Conservation (phyloP, 306 rosid species). For the Luffa acutangula region DNA sequence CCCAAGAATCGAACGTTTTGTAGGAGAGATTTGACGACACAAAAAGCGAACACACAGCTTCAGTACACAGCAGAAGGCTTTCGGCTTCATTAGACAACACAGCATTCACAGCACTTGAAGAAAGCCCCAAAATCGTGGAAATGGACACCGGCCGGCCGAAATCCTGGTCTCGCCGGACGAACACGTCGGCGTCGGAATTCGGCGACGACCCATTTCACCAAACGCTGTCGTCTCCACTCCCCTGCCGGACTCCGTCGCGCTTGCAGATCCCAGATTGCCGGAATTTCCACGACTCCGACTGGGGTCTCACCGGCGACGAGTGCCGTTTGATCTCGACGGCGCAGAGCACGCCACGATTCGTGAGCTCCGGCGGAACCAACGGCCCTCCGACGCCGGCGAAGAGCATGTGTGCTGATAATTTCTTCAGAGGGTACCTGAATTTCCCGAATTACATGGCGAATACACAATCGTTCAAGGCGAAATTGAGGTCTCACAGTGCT, state of each 20-base stretch:
- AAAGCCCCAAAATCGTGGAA: slow-evolving; percentile 74
- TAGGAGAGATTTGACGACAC: slow-evolving; percentile 71
- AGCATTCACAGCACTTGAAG: slow-evolving; percentile 35
- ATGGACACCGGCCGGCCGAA: slow-evolving; percentile 72
- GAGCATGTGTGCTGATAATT: slow-evolving; percentile 34
- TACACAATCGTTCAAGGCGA: slow-evolving; percentile 72
- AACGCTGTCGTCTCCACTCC: slow-evolving; percentile 40
- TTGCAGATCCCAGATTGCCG: slow-evolving; percentile 33
- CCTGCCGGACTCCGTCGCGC: slow-evolving; percentile 27
- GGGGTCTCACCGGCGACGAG: slow-evolving; percentile 65
- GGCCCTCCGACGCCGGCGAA: slow-evolving; percentile 47
- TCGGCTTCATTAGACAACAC: slow-evolving; percentile 50
- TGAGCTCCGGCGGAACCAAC: slow-evolving; percentile 33
- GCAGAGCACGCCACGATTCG: slow-evolving; percentile 73
- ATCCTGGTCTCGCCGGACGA: slow-evolving; percentile 58
- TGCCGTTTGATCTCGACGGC: slow-evolving; percentile 63
- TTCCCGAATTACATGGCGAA: slow-evolving; percentile 64
- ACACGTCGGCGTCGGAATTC: slow-evolving; percentile 53
- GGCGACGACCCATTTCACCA: slow-evolving; percentile 45
- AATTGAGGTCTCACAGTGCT: slow-evolving; percentile 78
- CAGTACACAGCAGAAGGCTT: slow-evolving; percentile 50
- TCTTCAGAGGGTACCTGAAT: slow-evolving; percentile 30
- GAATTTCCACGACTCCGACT: slow-evolving; percentile 42
- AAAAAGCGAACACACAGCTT: slow-evolving; percentile 40
- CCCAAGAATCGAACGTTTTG: not conserved